Evolutionary conservation across 129 eudicot species (phyloP), one percentile per base, ranked within the genome.

Genomic region (Cynara cardunculus): DNA sequence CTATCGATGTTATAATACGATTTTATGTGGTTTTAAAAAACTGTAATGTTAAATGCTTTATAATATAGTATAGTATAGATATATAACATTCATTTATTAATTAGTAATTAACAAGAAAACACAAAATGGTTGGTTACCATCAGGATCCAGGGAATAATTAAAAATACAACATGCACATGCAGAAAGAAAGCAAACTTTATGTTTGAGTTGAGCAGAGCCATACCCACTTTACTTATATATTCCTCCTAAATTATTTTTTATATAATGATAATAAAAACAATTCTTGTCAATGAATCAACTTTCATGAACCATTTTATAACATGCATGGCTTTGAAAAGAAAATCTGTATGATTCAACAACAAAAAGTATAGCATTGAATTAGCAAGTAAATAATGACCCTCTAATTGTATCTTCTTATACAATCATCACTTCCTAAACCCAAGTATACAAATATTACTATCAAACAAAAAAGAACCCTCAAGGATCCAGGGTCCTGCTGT

Each of bases 361-460:
- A 56, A 56, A 56, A 56, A 21, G 5, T 53, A 14, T 56, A 56
- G n/a, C 65, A 53, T 53, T 16, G 64, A 53, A n/a, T 53, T 53
- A 53, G 64, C 64, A 56, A n/a, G 24, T 19, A 71, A 71, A 71
- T 71, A 71, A 71, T 34, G 75, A 71, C 2, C 75, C 59, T 71
- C 3, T 34, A 34, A 35, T 34, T 71, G 75, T 25, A 71, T 35
- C 53, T 19, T 35, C 53, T 19, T 8, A 71, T 34, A 61, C 68
- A 62, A 62, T 22, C 68, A 62, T 62, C 68, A 22, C 68, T 64
- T 24, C 69, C 27, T 64, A 64, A 64, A 21, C 12, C 69, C 75
- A 71, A 32, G 75, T 71, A 71, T 71, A 71, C 18, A 71, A 31
- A 71, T 71, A 71, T 21, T 53, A 34, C 22, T 71, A 71, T 28